Percentiles rank a stretch among this genome's conserved stretches.
These are phyloP conservation scores for Spencermartinsiella ligniputridi DNA, from an alignment of 1,139 yeast species.

Conservation along the genomic window DNA sequence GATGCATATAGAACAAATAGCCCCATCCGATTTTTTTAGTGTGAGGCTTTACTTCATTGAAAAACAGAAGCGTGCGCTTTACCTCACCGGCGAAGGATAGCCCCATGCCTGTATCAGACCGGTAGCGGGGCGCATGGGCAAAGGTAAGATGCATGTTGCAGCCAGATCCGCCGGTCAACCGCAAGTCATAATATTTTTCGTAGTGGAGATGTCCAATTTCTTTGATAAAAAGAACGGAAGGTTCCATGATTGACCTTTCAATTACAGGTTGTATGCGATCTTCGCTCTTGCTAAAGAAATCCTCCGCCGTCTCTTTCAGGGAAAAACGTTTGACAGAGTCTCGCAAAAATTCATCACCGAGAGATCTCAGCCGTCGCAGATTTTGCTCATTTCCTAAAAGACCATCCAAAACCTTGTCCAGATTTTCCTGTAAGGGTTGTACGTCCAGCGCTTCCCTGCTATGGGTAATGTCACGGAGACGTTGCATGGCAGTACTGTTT, in stretches of 20 bases:
- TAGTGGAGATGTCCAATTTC: not conserved
- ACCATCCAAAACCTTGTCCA: not conserved
- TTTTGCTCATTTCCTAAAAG: not conserved
- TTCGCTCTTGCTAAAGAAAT: not conserved
- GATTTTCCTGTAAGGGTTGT: not conserved
- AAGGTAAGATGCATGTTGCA: not conserved
- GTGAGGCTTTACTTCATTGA: not conserved
- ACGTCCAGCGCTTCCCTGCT: not conserved
- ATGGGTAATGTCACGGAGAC: not conserved
- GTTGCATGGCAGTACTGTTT: not conserved
- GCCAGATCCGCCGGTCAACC: not conserved
- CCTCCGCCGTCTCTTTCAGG: not conserved
- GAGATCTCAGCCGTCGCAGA: not conserved
- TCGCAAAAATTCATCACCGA: not conserved
- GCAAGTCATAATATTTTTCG: not conserved
- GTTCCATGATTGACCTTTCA: not conserved
- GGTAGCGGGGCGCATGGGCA: not conserved
- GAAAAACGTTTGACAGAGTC: not conserved
- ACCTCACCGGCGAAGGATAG: not conserved
- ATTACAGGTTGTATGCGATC: not conserved
- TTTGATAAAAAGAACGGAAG: not conserved
- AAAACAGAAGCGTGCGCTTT: not conserved
- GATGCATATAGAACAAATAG: not conserved
- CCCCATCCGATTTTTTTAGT: conserved; percentile 1
- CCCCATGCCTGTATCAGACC: not conserved